Percentiles rank a stretch among this genome's conserved stretches.
Evolutionary conservation across 2,329 filamentous ascomycete genomes (phyloP).

Genomic region (Tolypocladium ovalisporum): DNA sequence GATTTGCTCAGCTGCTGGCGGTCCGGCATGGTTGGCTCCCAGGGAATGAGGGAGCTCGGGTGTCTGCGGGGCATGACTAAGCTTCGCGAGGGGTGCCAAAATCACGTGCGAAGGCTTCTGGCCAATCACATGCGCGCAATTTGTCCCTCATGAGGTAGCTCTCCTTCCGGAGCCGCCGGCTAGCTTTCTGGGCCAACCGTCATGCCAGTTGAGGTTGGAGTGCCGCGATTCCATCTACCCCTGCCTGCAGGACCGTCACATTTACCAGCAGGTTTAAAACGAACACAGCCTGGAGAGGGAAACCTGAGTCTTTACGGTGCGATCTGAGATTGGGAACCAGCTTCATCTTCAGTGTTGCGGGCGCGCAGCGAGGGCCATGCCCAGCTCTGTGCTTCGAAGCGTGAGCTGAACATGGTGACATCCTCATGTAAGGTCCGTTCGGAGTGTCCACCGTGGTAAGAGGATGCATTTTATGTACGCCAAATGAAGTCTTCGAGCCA

Average conservation of each 20-base stretch:
- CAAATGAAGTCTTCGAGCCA: neutral
- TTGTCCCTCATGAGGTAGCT: neutral
- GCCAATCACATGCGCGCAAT: neutral
- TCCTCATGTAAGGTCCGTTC: neutral
- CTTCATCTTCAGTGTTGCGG: too few relatives aligned
- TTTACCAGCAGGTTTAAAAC: neutral
- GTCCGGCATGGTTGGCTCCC: neutral
- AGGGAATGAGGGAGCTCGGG: neutral
- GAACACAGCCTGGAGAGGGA: neutral
- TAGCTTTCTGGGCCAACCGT: neutral
- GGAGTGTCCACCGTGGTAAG: neutral
- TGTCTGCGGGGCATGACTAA: slow-evolving; percentile 5
- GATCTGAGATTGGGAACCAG: too few relatives aligned
- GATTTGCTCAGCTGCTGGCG: slow-evolving; percentile 5
- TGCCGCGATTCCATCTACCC: neutral
- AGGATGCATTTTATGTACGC: neutral
- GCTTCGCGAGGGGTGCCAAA: neutral
- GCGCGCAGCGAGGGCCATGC: too few relatives aligned
- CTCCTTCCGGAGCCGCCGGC: neutral
- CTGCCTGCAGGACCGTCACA: neutral
- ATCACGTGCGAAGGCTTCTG: neutral
- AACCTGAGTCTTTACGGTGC: neutral
- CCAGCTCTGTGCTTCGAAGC: too few relatives aligned
- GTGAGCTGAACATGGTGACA: neutral
- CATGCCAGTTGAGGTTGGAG: neutral